Base-by-base conservation (phyloP, 768 basidiomycete genomes). In the Tylopilus subfusipes region DNA sequence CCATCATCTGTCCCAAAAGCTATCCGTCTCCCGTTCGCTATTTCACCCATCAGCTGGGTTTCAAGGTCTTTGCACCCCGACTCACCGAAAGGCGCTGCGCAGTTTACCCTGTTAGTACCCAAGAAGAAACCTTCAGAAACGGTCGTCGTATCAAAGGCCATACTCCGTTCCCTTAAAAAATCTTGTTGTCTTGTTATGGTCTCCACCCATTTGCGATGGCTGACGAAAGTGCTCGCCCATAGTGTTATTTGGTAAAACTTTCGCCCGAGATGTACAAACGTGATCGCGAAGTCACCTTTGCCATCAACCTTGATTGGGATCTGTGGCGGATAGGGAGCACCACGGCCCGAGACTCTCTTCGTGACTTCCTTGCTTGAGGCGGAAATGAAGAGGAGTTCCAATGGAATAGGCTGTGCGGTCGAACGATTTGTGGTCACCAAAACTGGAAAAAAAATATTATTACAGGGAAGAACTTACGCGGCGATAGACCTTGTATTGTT, bases 1-100 rank as follows among this genome's bases (percentile, higher is more conserved):
- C 97, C 97, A 59, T 98, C 94, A 63, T 95, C 91, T 5, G 96
- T 96, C n/a, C 96, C 97, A 71, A 95, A 98, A 10, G 91, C 94
- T 61, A 97, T 85, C 52, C 86, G 81, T 62, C 88, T 76, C 13
- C 93, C 96, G 52, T 82, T 82, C 64, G 81, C 95, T 97, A 68
- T 33, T 47, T 51, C 11, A 58, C 33, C n/a, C 25, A 18, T 58
- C 48, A 63, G 52, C 29, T 43, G 4, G 19, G 16, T 24, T 50
- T 8, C 16, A n/a, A 24, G 19, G 0, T 19, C 8, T 38, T 40
- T 31, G 21, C 22, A 30, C n/a, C 33, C 55, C 33, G n/a, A 85
- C 93, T 75, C 65, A 98, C 96, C 68, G 58, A 78, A 85, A 16
- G 84, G 84, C 16, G 89, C 93, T 2, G 96, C 94, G 70, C 97